A percentile compares a stretch with the other conserved stretches of the same genome.
Conservation (phyloP, 1,284 basidiomycete genomes). For the Irpex rosettiformis region DNA sequence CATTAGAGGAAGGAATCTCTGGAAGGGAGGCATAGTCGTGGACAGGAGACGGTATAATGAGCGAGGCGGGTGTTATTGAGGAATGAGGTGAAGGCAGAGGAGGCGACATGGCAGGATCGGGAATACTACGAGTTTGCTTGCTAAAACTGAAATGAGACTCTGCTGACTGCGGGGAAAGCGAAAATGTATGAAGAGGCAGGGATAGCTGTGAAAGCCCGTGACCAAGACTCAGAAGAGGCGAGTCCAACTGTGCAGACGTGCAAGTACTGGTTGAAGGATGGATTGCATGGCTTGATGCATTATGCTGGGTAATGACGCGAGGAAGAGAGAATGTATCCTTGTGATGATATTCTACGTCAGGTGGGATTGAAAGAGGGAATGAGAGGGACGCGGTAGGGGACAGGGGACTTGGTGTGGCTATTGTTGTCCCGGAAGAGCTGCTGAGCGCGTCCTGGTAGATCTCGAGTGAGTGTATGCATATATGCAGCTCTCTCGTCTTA, state of each 20-base stretch:
- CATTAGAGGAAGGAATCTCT: background rate
- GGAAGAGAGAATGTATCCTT: constrained; percentile 1
- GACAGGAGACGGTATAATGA: background rate
- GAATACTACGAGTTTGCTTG: constrained; percentile 7
- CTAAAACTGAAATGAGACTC: constrained; percentile 15
- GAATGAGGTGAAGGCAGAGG: background rate
- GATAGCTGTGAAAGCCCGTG: constrained; percentile 20
- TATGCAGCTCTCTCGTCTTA: background rate
- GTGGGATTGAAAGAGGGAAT: background rate
- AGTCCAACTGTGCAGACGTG: constrained; percentile 15
- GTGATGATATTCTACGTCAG: background rate
- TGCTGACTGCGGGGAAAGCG: constrained; percentile 13
- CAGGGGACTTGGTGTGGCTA: background rate
- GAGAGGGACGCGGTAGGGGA: background rate
- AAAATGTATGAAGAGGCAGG: constrained; percentile 16
- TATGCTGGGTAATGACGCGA: background rate
- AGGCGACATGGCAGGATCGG: background rate
- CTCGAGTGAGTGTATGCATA: background rate
- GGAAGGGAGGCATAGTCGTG: background rate
- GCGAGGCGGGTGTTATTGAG: background rate
- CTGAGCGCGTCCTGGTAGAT: background rate
- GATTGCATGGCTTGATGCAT: background rate
- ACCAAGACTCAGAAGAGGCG: constrained; percentile 19
- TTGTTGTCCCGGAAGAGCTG: background rate
- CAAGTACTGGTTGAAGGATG: background rate